These are phyloP conservation scores for Anethum foeniculum DNA, from an alignment of 140 eudicot genomes.

Conservation along the genomic window DNA sequence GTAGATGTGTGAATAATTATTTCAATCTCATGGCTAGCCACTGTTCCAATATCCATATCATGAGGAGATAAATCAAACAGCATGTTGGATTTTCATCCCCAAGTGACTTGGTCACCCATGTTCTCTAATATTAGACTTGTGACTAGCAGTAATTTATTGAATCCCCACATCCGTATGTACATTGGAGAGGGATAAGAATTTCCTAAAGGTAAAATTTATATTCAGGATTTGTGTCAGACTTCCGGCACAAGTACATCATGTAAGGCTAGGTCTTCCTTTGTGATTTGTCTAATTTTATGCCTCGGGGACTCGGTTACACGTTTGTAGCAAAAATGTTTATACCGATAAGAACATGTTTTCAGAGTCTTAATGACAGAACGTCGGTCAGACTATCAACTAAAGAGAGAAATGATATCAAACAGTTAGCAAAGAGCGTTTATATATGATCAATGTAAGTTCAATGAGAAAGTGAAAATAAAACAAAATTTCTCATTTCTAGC, in stretches of 20 bases:
- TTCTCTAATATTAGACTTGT: not conserved
- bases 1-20: not conserved
- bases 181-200: not conserved
- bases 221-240: not conserved
- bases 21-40: constrained; percentile 3
- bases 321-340: not conserved
- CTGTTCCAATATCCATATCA: constrained; percentile 32
- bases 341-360: not conserved
- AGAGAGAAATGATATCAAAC: not conserved
- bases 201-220: not conserved
- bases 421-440: not conserved
- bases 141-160: not conserved
- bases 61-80: constrained; percentile 44
- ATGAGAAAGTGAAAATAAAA: not conserved
- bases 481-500: constrained; percentile 24
- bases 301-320: not conserved
- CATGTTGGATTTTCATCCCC: not conserved
- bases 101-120: not conserved
- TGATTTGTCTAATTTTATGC: not conserved
- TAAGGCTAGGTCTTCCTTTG: not conserved
- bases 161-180: not conserved
- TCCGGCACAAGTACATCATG: not conserved
- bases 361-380: too few species aligned
- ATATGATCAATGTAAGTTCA: not conserved
- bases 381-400: too few species aligned